Evolutionary conservation across 129 eudicot species (phyloP).

Genomic region (Mikania micrantha): DNA sequence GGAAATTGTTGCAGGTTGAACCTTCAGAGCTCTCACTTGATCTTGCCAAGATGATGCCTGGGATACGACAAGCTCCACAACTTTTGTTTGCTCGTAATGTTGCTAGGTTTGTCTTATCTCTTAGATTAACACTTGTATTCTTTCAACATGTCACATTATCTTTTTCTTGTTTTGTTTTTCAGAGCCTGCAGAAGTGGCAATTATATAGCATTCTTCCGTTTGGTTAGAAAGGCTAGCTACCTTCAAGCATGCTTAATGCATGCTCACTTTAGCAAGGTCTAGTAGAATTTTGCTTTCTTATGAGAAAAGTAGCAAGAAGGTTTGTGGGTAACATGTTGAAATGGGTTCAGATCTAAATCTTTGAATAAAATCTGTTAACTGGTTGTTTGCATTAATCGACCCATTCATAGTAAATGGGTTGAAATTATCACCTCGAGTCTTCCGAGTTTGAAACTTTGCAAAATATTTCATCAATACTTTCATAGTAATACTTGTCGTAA

Average conservation of each 20-base stretch:
- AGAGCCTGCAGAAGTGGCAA: conserved; percentile 95
- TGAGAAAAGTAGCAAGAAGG: neutral
- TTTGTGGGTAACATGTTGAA: neutral
- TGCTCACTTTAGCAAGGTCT: conserved; percentile 97
- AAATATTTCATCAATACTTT: neutral
- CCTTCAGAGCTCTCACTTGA: conserved; percentile 98
- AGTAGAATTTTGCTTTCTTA: conserved; percentile 10
- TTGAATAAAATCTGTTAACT: neutral
- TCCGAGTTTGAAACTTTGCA: neutral
- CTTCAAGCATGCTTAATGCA: conserved; percentile 98
- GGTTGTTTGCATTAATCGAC: neutral
- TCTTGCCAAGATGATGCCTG: conserved; percentile 92
- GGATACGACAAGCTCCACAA: conserved; percentile 80
- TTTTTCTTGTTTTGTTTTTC: conserved; percentile 28
- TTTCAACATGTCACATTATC: neutral
- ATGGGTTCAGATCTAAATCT: neutral
- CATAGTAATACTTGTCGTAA: neutral
- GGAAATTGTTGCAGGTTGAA: conserved; percentile 68
- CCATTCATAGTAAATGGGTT: neutral
- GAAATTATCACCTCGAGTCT: neutral
- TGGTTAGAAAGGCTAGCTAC: conserved; percentile 71
- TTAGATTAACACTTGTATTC: neutral
- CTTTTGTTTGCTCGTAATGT: conserved; percentile 91
- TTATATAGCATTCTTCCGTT: conserved; percentile 84
- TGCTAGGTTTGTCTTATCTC: conserved; percentile 62